Conservation (phyloP, 2,329 filamentous ascomycete genomes). For the Lecanicillium sp. region DNA sequence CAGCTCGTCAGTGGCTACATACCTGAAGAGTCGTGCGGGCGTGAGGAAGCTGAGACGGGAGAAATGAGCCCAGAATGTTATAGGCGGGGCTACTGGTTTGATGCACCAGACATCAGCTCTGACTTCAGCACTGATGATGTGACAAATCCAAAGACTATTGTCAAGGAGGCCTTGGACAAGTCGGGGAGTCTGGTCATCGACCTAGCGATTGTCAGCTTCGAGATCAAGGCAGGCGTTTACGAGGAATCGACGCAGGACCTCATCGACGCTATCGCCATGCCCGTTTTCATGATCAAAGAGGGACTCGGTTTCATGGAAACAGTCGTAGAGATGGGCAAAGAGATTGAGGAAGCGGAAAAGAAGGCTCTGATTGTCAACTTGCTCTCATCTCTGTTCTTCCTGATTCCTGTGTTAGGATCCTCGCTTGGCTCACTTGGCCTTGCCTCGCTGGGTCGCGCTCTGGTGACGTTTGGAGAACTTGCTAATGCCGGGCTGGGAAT, state of each 20-base stretch:
- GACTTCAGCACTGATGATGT: constrained; percentile 4
- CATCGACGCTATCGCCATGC: constrained; percentile 6
- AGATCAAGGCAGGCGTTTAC: constrained; percentile 4
- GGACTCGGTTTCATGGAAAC: constrained; percentile 7
- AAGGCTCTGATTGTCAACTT: constrained; percentile 9
- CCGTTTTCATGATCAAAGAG: constrained; percentile 9
- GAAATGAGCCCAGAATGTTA: not conserved
- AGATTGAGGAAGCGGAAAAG: constrained; percentile 9
- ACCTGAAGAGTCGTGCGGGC: not conserved
- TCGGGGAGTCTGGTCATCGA: not conserved
- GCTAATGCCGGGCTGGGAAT: not conserved
- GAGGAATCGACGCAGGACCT: constrained; percentile 3
- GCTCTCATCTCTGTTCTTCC: constrained; percentile 6
- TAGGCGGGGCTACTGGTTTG: constrained; percentile 1
- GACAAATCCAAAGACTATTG: constrained; percentile 7
- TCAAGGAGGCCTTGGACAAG: constrained; percentile 4
- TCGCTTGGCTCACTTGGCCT: not conserved
- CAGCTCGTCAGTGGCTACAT: no score
- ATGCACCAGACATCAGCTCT: constrained; percentile 1
- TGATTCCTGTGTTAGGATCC: not conserved
- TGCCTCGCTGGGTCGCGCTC: not conserved
- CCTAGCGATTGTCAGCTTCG: not conserved
- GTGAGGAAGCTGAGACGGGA: not conserved
- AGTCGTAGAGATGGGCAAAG: constrained; percentile 10
- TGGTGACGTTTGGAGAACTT: not conserved